phyloP scores from a whole-genome alignment of 2,329 filamentous ascomycete species.

The Beauveria asiatica region DNA sequence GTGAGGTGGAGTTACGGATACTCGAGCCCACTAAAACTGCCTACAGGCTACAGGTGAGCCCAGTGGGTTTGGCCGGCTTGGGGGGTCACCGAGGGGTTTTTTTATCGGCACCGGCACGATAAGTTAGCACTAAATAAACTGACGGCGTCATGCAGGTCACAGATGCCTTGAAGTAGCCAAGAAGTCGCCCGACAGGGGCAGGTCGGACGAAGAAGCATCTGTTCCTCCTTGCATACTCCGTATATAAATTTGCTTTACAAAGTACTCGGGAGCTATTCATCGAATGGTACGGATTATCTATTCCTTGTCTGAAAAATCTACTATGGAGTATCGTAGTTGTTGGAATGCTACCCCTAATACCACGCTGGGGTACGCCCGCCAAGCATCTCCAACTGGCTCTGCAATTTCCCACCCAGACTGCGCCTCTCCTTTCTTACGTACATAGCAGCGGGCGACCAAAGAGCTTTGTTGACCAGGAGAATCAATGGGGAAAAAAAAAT shows the following conservation, averaged over 20 bases:
- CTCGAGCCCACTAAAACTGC: not conserved
- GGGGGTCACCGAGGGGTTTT: not conserved
- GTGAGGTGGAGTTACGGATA: too few species aligned
- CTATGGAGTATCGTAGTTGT: too few species aligned
- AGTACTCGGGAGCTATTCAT: too few species aligned
- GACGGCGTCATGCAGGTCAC: not conserved
- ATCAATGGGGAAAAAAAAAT: not conserved
- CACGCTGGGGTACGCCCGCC: not conserved
- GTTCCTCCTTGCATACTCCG: too few species aligned
- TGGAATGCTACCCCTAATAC: not conserved
- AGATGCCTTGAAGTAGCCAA: not conserved
- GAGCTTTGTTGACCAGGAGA: not conserved
- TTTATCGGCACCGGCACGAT: not conserved
- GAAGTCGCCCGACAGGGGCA: not conserved
- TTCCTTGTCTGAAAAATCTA: not conserved
- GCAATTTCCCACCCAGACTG: slow-evolving; percentile 2
- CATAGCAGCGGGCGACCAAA: not conserved
- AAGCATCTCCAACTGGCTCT: not conserved
- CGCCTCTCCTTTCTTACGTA: not conserved
- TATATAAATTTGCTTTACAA: too few species aligned
- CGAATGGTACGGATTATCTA: not conserved
- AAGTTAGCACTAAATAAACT: not conserved
- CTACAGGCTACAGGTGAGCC: not conserved
- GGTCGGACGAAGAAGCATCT: too few species aligned
- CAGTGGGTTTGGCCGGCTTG: not conserved